Percentiles rank a stretch among this genome's conserved stretches.
phyloP scores from a whole-genome alignment of 2,329 filamentous ascomycete species.

The Talaromyces verruculosus region DNA sequence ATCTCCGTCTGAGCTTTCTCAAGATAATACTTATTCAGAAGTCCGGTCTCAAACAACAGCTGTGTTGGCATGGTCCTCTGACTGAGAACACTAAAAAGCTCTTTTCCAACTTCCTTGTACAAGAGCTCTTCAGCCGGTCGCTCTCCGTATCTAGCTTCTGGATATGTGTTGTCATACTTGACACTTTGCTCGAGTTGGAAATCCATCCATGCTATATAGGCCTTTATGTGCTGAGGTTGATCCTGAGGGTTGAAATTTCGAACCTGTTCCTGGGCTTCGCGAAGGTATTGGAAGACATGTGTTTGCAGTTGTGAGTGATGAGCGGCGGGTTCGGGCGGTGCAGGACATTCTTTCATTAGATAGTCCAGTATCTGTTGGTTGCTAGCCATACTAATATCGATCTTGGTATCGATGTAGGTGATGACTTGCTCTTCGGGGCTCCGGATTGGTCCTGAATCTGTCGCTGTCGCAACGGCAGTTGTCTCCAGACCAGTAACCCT shows the following conservation, averaged over 20 bases:
- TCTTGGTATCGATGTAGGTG: not conserved
- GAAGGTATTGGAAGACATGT: not conserved
- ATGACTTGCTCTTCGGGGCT: not conserved
- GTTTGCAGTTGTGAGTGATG: not conserved
- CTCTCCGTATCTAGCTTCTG: not conserved
- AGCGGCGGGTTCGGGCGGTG: not conserved
- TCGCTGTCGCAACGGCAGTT: not conserved
- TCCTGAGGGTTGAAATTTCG: not conserved
- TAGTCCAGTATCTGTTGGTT: not conserved
- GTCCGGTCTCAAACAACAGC: not conserved
- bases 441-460: not conserved
- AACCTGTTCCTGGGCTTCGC: not conserved
- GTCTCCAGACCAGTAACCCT: not conserved
- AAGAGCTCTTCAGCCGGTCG: not conserved
- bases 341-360: not conserved
- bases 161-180: not conserved
- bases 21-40: not conserved
- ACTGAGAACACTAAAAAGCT: not conserved
- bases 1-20: conserved; percentile 24
- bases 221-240: not conserved
- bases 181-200: not conserved
- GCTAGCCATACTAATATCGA: not conserved
- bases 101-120: not conserved
- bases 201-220: not conserved
- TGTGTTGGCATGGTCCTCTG: not conserved